These are phyloP conservation scores for Pistacia atlantica DNA, from an alignment of 345 rosid species.

Conservation along the genomic window DNA sequence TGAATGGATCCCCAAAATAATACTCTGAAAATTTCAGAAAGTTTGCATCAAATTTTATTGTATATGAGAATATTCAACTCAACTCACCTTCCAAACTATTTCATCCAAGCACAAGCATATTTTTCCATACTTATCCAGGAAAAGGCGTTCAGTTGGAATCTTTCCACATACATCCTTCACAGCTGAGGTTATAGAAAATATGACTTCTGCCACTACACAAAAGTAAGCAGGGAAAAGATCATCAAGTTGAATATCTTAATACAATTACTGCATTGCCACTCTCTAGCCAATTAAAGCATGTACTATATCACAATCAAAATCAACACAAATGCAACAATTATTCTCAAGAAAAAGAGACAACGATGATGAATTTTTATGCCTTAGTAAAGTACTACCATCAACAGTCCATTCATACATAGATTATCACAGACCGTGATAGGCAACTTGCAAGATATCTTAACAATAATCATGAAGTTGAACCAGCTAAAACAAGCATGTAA, in stretches of 20 bases:
- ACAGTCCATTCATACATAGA: background rate
- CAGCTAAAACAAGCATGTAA: conserved; percentile 1
- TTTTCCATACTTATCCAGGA: conserved; percentile 92
- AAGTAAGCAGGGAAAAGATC: background rate
- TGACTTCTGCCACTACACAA: conserved; percentile 80
- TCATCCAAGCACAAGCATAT: conserved; percentile 94
- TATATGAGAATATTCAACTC: background rate
- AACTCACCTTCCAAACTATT: conserved; percentile 86
- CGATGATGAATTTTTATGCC: background rate
- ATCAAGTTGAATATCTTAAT: background rate
- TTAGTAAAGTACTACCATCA: background rate
- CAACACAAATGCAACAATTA: background rate
- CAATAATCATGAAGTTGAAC: conserved; percentile 3
- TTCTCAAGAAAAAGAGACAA: background rate
- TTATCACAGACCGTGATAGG: too few relatives aligned
- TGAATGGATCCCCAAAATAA: background rate
- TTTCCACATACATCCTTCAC: conserved; percentile 94
- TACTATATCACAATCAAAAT: conserved; percentile 3
- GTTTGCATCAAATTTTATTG: background rate
- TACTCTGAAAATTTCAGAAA: background rate
- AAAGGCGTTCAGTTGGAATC: conserved; percentile 90
- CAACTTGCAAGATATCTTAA: background rate
- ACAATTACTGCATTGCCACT: background rate
- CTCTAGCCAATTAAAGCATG: background rate
- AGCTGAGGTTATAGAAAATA: conserved; percentile 80